Evolutionary conservation across 305 asterid species (phyloP).

Genomic region (Withania somnifera): DNA sequence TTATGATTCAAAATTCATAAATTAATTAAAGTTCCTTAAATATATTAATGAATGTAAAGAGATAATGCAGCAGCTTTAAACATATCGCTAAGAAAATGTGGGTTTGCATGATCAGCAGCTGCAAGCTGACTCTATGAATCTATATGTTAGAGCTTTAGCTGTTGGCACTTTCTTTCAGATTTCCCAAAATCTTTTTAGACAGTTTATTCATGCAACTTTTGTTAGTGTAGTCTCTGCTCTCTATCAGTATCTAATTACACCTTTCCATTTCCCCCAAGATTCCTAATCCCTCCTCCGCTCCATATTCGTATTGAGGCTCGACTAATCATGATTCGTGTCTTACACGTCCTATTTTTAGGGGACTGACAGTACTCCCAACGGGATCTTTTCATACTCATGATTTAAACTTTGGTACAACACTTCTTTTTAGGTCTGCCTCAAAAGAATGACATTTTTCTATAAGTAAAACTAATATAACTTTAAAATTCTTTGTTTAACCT

Average conservation of each 20-base stretch:
- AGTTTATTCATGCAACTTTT: neutral
- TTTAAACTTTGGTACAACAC: too few species aligned
- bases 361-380: too few species aligned
- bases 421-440: too few species aligned
- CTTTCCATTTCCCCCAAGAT: neutral
- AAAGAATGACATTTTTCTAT: too few species aligned
- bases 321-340: too few species aligned
- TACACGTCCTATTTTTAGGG: too few species aligned
- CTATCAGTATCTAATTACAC: neutral
- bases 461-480: too few species aligned
- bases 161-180: neutral
- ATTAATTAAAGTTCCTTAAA: too few species aligned
- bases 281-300: rapidly evolving
- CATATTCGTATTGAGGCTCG: too few species aligned
- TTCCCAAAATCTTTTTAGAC: neutral
- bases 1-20: too few species aligned
- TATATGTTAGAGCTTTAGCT: constrained; percentile 8
- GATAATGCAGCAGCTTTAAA: constrained; percentile 7
- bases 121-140: constrained; percentile 13
- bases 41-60: neutral
- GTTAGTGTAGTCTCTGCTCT: constrained; percentile 1
- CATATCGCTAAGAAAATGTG: constrained; percentile 2
- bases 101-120: neutral
- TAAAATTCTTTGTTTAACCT: too few species aligned
- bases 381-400: too few species aligned